Conservation (phyloP, 768 basidiomycete genomes). For the Basidioascus undulatus region DNA sequence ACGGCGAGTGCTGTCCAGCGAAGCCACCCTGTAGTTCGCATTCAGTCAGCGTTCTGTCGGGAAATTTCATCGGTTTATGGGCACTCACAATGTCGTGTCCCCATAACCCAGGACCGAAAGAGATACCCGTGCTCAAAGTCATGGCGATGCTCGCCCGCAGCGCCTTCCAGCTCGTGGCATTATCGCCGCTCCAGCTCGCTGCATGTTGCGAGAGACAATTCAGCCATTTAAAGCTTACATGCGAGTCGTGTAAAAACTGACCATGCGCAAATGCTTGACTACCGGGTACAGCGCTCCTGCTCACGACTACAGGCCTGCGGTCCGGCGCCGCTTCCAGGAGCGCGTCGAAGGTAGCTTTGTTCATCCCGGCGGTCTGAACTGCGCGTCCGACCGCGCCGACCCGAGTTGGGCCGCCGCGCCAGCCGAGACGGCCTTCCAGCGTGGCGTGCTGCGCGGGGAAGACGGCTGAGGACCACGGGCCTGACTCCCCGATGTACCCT, state of each 20-base stretch:
- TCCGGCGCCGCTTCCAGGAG: neutral
- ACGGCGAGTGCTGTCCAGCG: neutral
- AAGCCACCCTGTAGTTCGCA: conserved; percentile 1
- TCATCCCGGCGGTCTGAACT: neutral
- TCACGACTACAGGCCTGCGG: neutral
- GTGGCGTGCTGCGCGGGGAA: too few relatives aligned
- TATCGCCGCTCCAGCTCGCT: neutral
- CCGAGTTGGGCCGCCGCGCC: neutral
- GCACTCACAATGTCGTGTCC: neutral
- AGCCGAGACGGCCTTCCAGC: neutral
- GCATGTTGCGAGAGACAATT: too few relatives aligned
- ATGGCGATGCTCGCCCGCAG: neutral
- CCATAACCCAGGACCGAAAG: neutral
- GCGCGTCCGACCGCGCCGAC: neutral
- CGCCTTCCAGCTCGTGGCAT: conserved; percentile 1
- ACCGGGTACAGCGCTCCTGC: neutral
- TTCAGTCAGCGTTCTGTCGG: too few relatives aligned
- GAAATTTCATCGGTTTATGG: too few relatives aligned
- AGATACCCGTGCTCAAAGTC: neutral
- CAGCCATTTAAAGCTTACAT: too few relatives aligned
- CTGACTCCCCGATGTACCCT: neutral
- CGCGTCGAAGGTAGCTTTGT: neutral
- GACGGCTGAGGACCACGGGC: neutral
- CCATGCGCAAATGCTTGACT: neutral
- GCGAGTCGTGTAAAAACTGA: too few relatives aligned